Percentiles rank a stretch among this genome's conserved stretches.
Conservation (phyloP, 345 rosid species). For the Syzygium oleosum region DNA sequence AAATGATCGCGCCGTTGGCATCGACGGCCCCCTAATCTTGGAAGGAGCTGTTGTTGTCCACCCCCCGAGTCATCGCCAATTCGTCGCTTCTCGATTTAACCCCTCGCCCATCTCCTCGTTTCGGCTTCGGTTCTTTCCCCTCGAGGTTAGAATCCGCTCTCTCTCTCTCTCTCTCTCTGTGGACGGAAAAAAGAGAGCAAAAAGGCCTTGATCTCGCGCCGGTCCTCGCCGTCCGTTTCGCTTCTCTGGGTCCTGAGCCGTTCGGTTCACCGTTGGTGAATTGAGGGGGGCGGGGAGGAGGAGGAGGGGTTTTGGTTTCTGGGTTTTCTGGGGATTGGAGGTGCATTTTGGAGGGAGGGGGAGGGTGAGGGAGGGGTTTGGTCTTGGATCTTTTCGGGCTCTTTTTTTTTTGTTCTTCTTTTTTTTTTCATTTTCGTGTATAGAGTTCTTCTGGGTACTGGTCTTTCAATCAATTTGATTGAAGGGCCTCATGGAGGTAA, state of each 20-base stretch:
- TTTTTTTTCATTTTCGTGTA: neutral
- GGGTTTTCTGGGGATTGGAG: neutral
- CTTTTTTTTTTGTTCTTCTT: no score
- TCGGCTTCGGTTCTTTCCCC: conserved; percentile 36
- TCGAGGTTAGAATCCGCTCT: conserved; percentile 22
- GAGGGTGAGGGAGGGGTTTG: neutral
- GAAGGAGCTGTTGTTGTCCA: neutral
- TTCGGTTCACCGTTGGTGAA: neutral
- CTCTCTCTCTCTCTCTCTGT: neutral
- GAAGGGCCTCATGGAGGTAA: neutral
- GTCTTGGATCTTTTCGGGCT: neutral
- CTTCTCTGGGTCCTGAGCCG: neutral
- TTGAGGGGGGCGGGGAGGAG: neutral
- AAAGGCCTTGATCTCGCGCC: neutral
- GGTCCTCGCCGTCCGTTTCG: neutral
- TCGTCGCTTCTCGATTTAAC: conserved; percentile 1
- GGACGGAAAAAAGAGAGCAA: neutral
- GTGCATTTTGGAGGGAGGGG: neutral
- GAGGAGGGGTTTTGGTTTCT: neutral
- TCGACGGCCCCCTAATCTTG: conserved; percentile 6
- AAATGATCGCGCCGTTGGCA: conserved; percentile 10
- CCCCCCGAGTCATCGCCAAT: neutral
- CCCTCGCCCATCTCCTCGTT: neutral
- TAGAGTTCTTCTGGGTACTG: neutral
- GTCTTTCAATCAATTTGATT: neutral